Evolutionary conservation across 2,329 filamentous ascomycete species (phyloP).

Genomic region (Amauroascus verrucosus): DNA sequence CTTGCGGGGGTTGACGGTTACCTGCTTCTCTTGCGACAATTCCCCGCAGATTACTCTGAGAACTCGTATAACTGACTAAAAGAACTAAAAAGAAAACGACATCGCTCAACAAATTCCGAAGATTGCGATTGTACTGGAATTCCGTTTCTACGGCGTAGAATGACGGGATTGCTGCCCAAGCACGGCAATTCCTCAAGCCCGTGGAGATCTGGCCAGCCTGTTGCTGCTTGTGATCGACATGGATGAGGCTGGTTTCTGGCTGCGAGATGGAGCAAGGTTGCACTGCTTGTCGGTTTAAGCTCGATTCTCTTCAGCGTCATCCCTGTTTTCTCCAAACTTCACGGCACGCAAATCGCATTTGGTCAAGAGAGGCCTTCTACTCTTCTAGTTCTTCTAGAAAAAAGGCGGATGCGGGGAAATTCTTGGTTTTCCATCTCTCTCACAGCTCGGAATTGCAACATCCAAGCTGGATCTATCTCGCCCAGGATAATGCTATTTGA

Average conservation of each 20-base stretch:
- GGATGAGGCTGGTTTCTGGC: not conserved
- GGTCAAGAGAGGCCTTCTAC: not conserved
- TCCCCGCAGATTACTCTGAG: too few relatives aligned
- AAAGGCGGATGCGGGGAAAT: conserved; percentile 10
- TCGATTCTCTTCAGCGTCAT: not conserved
- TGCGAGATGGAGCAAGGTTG: not conserved
- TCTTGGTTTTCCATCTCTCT: not conserved
- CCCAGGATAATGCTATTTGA: not conserved
- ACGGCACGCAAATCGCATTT: not conserved
- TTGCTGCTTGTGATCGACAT: not conserved
- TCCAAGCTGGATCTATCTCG: not conserved
- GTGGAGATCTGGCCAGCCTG: not conserved
- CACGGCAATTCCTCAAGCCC: too few relatives aligned
- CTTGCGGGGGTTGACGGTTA: too few relatives aligned
- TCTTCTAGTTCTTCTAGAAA: not conserved
- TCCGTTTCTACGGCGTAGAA: too few relatives aligned
- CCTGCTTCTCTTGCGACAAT: too few relatives aligned
- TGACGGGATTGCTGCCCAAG: too few relatives aligned
- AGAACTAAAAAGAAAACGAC: too few relatives aligned
- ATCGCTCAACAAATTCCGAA: too few relatives aligned
- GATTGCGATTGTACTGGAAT: too few relatives aligned
- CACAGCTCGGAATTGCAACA: not conserved
- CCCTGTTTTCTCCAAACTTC: not conserved
- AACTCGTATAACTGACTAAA: too few relatives aligned
- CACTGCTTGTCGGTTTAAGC: not conserved